Evolutionary conservation across 2,329 filamentous ascomycete genomes (phyloP).

Genomic region (Didymella segeticola): DNA sequence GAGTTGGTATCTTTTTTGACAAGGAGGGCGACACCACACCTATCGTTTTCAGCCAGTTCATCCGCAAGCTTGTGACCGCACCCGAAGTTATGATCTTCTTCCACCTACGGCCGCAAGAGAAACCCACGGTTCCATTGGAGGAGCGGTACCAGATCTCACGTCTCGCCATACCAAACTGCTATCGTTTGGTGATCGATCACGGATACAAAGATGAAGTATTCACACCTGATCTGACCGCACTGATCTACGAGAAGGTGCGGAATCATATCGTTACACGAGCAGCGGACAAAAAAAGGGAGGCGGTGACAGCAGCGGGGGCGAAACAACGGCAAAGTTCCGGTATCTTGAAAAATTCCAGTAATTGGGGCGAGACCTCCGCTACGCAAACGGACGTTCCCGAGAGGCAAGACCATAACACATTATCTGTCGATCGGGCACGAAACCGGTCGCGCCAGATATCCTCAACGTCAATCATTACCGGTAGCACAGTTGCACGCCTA

Average conservation of each 20-base stretch:
- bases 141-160: constrained; percentile 58
- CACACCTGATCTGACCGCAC: constrained; percentile 64
- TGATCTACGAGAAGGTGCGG: constrained; percentile 66
- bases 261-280: constrained; percentile 43
- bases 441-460: constrained; percentile 14
- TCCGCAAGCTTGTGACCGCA: constrained; percentile 71
- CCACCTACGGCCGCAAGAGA: constrained; percentile 70
- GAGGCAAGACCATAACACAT: constrained; percentile 7
- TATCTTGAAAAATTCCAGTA: constrained; percentile 3
- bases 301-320: constrained; percentile 1
- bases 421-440: constrained; percentile 1
- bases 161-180: constrained; percentile 65
- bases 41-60: constrained; percentile 74
- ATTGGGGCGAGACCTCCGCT: constrained; percentile 1
- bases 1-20: constrained; percentile 80
- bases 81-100: constrained; percentile 77
- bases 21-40: constrained; percentile 72
- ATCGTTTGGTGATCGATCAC: constrained; percentile 72
- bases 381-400: constrained; percentile 8
- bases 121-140: constrained; percentile 54
- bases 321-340: constrained; percentile 4
- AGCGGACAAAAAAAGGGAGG: constrained; percentile 26
- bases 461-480: constrained; percentile 11
- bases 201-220: constrained; percentile 77
- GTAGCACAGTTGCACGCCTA: constrained; percentile 37